phyloP scores from a whole-genome alignment of 805 yeast species.

The Groenewaldozyma salmanticensis region DNA sequence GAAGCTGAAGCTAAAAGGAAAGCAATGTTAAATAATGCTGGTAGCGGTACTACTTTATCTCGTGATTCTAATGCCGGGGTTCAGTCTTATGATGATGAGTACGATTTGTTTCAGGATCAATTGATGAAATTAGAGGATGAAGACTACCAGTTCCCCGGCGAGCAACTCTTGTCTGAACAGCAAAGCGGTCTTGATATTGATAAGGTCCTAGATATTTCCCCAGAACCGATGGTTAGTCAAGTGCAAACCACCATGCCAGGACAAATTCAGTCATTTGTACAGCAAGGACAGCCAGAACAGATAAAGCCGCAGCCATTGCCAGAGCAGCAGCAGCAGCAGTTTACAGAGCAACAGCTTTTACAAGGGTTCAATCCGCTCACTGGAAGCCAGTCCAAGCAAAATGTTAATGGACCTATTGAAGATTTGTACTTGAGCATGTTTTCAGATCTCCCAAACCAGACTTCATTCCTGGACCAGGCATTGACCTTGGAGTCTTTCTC shows the following conservation, averaged over 20 bases:
- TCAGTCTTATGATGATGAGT: not conserved
- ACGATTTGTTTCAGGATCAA: not conserved
- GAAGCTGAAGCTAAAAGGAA: not conserved
- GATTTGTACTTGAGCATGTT: conserved; percentile 25
- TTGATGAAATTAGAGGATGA: too few species aligned
- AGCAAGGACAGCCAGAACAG: too few species aligned
- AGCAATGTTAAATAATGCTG: not conserved
- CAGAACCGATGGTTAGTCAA: not conserved
- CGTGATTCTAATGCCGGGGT: not conserved
- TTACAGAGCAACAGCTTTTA: not conserved
- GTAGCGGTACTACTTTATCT: too few species aligned
- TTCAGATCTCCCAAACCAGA: conserved; percentile 27
- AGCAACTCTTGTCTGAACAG: not conserved
- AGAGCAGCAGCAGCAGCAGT: conserved; percentile 3
- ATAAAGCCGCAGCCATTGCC: too few species aligned
- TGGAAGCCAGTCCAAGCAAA: not conserved
- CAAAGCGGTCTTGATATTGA: not conserved
- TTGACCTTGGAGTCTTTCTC: conserved; percentile 18
- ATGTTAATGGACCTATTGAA: conserved; percentile 10
- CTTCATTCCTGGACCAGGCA: conserved; percentile 25
- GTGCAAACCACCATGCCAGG: too few species aligned
- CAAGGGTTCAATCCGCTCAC: too few species aligned
- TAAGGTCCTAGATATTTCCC: not conserved
- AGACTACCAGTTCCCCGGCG: not conserved
- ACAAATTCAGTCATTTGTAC: too few species aligned